Base-by-base conservation (phyloP, 345 rosid genomes). In the Arabidopsis arenosa region DNA sequence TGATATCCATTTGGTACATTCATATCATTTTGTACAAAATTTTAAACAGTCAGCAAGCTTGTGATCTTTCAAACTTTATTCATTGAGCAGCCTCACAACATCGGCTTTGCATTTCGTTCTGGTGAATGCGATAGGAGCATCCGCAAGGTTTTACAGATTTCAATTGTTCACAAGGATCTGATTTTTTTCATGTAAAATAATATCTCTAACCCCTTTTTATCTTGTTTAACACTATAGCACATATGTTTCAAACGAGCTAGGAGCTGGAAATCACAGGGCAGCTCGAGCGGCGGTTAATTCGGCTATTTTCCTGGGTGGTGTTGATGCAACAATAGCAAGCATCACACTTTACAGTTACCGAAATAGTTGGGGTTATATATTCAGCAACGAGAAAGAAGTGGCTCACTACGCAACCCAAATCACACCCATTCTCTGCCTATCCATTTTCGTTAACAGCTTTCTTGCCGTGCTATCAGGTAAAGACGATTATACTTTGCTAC, bases 1-100 rank as follows among this genome's bases (percentile, higher is more conserved):
- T 83, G n/a, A 69, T 88, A 49, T 88, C 87, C 17, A 83, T 88
- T 47, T 85, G 90, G 85, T 85, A 83, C 2, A 30, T 10, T 28
- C 11, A 9, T 11, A 36, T 15, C 21, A 39, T 3, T 56, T 55
- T 30, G 12, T 59, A 8, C 55, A 41, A 9, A 32, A 10, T 41
- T 28, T 47, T 6, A 5, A 23, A 53, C 44, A 43, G 53, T 65
- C 45, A 17, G 13, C 32, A 54, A 57, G 66, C 7, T 53, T 58
- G 60, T 72, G 44, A 70, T 48, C 7, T 30, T 66, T 30, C 7
- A 5, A 3, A 7, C 35, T 57, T 33, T 7, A 43, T 26, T 67
- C 56, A 58, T 36, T 10, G 73, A 47, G 59, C 84, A 84, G 87
- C 84, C 79, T 87, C 12, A 79, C 84, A 28, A 76, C 65, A 11